Evolutionary conservation across 1,284 basidiomycete species (phyloP).

Genomic region (Kwoniella shivajii): DNA sequence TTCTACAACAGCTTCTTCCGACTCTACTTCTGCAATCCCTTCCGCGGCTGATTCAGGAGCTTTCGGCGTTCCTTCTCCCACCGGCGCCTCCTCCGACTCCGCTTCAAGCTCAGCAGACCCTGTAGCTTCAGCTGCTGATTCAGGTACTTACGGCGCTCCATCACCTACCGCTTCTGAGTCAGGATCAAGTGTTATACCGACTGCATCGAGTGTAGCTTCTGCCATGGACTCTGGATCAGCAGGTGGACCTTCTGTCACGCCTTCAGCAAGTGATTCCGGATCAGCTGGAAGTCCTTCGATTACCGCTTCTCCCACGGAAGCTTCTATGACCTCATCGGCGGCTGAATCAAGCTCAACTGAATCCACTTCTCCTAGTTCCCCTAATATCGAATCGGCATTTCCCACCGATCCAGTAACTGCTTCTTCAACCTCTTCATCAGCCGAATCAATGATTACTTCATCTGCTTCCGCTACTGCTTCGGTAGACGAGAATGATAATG

Average conservation of each 20-base stretch:
- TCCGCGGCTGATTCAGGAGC: constrained; percentile 5
- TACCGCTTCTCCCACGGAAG: constrained; percentile 8
- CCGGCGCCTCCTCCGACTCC: constrained; percentile 1
- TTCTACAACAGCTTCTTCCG: constrained; percentile 7
- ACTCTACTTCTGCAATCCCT: constrained; percentile 1
- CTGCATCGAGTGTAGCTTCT: background rate
- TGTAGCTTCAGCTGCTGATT: constrained; percentile 1
- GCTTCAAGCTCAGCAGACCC: constrained; percentile 9
- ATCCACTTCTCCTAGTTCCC: background rate
- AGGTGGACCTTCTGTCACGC: background rate
- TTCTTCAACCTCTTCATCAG: constrained; percentile 6
- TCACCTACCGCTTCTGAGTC: background rate
- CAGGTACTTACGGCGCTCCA: background rate
- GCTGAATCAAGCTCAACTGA: constrained; percentile 1
- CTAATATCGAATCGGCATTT: background rate
- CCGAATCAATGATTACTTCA: constrained; percentile 12
- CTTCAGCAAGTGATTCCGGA: constrained; percentile 7
- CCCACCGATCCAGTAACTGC: constrained; percentile 4
- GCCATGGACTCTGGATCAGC: background rate
- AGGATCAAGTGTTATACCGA: background rate
- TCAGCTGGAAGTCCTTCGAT: constrained; percentile 5
- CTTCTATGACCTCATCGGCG: background rate
- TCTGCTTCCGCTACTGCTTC: constrained; percentile 19
- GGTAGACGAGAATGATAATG: constrained; percentile 39
- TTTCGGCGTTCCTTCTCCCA: background rate